Base-by-base conservation (phyloP, 768 basidiomycete genomes). In the Trametes cinnabarina region DNA sequence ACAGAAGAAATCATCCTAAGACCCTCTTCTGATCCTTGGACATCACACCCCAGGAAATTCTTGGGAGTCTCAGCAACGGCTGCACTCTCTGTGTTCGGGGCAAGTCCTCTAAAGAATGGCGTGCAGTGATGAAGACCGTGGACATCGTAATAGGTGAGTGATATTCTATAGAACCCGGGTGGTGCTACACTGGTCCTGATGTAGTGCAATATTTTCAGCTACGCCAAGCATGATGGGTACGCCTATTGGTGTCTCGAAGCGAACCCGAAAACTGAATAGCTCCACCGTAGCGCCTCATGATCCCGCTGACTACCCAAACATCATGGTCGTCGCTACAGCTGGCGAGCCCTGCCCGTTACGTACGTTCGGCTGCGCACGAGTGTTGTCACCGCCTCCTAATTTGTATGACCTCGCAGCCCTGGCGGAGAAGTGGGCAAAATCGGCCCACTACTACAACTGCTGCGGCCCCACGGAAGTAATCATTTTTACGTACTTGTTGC, bases 321-420 rank as follows among this genome's bases (percentile, higher is more conserved):
- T 85, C 60, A 79, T 80, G 63, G 72, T 70, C 11, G 79, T 85
- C 9, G 79, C 79, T 4, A 80, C 79, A 4, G 83, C 80, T 11
- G 83, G 83, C n/a, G 83, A 85, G 68, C 75, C 79, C 1, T 82
- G 81, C 61, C 79, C 82, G 4, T 77, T 79, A 69, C 69, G 81
- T 80, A 63, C 20, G 71, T 63, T 20, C 12, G 28, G 14, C 46
- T 49, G 55, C 50, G 32, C 32, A 32, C 30, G 30, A 28, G n/a
- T 40, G 15, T 15, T 20, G 39, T 46, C 25, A 22, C n/a, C 19
- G 14, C 25, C 17, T 19, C 30, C 42, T 53, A 4, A 52, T 14
- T 42, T 5, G 10, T 28, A 25, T 32, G 40, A 26, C 50, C 51
- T 19, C 63, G 40, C 63, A 74, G 72, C 66, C 1, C 66, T 78